phyloP scores from a whole-genome alignment of 495 filamentous ascomycete genomes.

The Penicillium dipodomyicola region DNA sequence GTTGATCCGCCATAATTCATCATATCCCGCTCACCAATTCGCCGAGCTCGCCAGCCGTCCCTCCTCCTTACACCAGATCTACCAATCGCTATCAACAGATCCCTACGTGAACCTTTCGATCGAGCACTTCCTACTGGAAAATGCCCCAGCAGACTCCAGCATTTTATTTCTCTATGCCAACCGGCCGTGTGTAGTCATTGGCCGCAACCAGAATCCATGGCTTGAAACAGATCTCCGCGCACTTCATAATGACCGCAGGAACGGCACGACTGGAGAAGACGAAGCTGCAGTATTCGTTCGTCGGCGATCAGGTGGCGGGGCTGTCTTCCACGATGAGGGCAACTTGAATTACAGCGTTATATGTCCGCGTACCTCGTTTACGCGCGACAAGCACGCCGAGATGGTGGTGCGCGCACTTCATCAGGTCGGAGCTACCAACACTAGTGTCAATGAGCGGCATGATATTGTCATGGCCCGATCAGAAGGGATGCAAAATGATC shows the following conservation, averaged over 20 bases:
- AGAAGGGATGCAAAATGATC: constrained; percentile 5
- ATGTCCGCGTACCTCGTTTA: constrained; percentile 69
- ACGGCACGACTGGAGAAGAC: constrained; percentile 19
- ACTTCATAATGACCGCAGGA: constrained; percentile 42
- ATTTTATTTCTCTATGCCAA: constrained; percentile 88
- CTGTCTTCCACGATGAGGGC: constrained; percentile 88
- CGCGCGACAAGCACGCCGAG: constrained; percentile 81
- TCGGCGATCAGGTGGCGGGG: constrained; percentile 81
- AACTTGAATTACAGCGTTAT: constrained; percentile 95
- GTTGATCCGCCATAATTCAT: constrained; percentile 35
- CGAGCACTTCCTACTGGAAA: constrained; percentile 82
- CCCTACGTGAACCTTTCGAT: constrained; percentile 95
- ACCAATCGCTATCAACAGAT: constrained; percentile 68
- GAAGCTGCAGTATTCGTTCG: constrained; percentile 66
- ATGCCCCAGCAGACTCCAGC: constrained; percentile 64
- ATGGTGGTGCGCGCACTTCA: constrained; percentile 83
- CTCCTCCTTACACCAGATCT: constrained; percentile 62
- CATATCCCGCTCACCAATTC: constrained; percentile 37
- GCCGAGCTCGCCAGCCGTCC: constrained; percentile 42
- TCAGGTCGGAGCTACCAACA: constrained; percentile 38
- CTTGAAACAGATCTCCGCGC: constrained; percentile 74
- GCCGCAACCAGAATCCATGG: constrained; percentile 98
- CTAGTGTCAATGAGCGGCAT: constrained; percentile 83
- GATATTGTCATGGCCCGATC: constrained; percentile 73
- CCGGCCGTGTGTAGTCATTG: constrained; percentile 79